Conservation (phyloP, 1,284 basidiomycete genomes). For the Apiotrichum laibachii region DNA sequence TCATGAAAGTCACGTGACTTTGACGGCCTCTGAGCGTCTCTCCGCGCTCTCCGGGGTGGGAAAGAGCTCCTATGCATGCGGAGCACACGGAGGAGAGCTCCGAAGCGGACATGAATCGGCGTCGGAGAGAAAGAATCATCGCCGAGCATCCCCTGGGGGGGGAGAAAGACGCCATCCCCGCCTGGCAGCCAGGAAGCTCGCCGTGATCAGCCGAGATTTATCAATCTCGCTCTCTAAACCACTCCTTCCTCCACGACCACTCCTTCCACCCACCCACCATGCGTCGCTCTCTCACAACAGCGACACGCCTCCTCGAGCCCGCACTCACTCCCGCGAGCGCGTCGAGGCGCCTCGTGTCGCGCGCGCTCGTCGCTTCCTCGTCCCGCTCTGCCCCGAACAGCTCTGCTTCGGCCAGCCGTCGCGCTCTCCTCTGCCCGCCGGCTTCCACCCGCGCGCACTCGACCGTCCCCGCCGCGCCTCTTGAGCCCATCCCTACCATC, state of each 20-base stretch:
- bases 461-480: not conserved
- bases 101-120: too few relatives aligned
- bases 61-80: not conserved
- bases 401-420: not conserved
- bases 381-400: not conserved
- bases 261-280: not conserved
- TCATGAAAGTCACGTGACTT: too few relatives aligned
- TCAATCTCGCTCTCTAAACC: not conserved
- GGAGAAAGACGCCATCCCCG: not conserved
- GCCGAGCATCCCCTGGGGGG: not conserved
- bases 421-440: not conserved
- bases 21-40: too few relatives aligned
- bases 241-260: not conserved
- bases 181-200: not conserved
- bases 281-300: constrained; percentile 1
- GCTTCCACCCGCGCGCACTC: not conserved
- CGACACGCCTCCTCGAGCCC: constrained; percentile 1
- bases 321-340: not conserved
- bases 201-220: constrained; percentile 8
- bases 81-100: too few relatives aligned
- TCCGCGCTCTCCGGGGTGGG: too few relatives aligned
- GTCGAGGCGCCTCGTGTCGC: constrained; percentile 3
- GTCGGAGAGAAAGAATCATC: not conserved
- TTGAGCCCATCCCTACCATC: constrained; percentile 20
- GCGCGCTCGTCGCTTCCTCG: constrained; percentile 1